Evolutionary conservation across 306 rosid genomes (phyloP).

Genomic region (Castanospermum australe): DNA sequence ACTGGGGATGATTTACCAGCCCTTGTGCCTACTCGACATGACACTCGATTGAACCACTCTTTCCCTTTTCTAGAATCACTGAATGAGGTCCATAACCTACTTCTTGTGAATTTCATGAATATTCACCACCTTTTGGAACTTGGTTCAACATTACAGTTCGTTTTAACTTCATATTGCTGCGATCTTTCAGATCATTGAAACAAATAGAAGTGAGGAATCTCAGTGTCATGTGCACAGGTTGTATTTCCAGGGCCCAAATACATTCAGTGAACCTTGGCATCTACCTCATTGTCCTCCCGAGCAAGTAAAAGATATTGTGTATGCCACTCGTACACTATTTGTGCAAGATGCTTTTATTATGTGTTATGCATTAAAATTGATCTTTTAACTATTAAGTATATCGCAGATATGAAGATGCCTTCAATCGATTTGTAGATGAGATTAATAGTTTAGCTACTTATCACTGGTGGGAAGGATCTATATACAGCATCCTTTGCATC

Average conservation of each 20-base stretch:
- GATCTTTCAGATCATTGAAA: conserved; percentile 79
- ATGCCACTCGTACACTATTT: conserved; percentile 32
- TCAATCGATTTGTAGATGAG: conserved; percentile 91
- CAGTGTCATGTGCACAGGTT: conserved; percentile 90
- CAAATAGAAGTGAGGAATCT: conserved; percentile 95
- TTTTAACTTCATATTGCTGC: conserved; percentile 23
- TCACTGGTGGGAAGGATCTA: conserved; percentile 99
- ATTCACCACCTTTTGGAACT: conserved; percentile 9
- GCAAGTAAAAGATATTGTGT: conserved; percentile 94
- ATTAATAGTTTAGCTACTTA: conserved; percentile 84
- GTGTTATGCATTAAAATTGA: not conserved
- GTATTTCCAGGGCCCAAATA: conserved; percentile 98
- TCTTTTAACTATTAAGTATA: conserved; percentile 12
- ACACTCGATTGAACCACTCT: conserved; percentile 74
- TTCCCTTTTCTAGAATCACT: conserved; percentile 95
- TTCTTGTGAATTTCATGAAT: conserved; percentile 22
- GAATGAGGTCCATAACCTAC: conserved; percentile 71
- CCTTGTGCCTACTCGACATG: conserved; percentile 64
- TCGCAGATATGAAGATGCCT: conserved; percentile 91
- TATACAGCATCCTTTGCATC: conserved; percentile 75
- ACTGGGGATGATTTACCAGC: conserved; percentile 72
- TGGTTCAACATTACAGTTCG: not conserved
- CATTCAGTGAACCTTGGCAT: conserved; percentile 97
- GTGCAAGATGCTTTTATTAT: conserved; percentile 22
- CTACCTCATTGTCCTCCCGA: conserved; percentile 95